Percentiles rank a stretch among this genome's conserved stretches.
These are phyloP conservation scores for Elsinoe arachidis DNA, from an alignment of 2,329 filamentous ascomycete genomes.

Conservation along the genomic window DNA sequence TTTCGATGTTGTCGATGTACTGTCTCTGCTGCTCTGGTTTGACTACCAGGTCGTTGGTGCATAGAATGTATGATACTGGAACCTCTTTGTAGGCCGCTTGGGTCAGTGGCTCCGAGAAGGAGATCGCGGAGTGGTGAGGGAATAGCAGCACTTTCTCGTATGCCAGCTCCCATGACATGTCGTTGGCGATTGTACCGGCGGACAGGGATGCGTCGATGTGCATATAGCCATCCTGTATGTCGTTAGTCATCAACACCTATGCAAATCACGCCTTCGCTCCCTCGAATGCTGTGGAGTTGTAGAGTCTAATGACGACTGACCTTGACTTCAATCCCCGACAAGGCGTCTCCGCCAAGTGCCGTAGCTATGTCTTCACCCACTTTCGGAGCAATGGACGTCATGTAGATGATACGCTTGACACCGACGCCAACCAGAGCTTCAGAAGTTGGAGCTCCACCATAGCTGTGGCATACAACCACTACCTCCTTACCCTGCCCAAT, in stretches of 20 bases:
- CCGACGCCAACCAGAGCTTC: background rate
- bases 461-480: background rate
- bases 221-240: background rate
- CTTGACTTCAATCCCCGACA: background rate
- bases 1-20: slow-evolving; percentile 30
- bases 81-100: slow-evolving; percentile 35
- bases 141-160: slow-evolving; percentile 18
- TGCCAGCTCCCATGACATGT: slow-evolving; percentile 8
- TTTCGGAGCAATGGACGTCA: background rate
- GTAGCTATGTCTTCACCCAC: background rate
- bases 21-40: slow-evolving; percentile 25
- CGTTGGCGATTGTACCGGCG: background rate
- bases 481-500: background rate
- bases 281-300: too few relatives aligned
- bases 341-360: background rate
- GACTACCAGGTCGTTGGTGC: slow-evolving; percentile 31
- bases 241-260: background rate
- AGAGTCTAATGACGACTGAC: background rate
- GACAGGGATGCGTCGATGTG: background rate
- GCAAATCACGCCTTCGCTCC: background rate
- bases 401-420: background rate
- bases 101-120: slow-evolving; percentile 30
- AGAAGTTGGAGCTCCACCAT: background rate
- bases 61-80: slow-evolving; percentile 34
- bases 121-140: slow-evolving; percentile 27